Conservation (phyloP, 192 early-diverging fungal species). For the Coemansia furcata region DNA sequence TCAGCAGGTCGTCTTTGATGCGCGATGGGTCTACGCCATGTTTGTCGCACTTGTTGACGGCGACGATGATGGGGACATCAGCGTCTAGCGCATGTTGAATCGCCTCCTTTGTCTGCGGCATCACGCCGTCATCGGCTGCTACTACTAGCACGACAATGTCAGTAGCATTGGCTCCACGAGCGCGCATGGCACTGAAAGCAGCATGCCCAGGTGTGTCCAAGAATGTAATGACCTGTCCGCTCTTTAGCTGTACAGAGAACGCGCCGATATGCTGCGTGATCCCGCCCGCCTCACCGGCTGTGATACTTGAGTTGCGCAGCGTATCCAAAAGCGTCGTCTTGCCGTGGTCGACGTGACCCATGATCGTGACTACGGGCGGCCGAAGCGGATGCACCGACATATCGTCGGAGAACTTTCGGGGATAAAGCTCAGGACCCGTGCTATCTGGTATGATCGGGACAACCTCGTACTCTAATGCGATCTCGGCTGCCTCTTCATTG, state of each 20-base stretch:
- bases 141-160: constrained; percentile 98
- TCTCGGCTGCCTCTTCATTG: constrained; percentile 80
- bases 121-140: constrained; percentile 95
- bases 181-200: constrained; percentile 91
- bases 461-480: constrained; percentile 85
- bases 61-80: constrained; percentile 88
- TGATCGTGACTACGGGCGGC: constrained; percentile 94
- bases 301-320: constrained; percentile 86
- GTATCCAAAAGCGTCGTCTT: constrained; percentile 95
- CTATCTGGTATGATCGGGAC: constrained; percentile 73
- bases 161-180: constrained; percentile 88
- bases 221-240: constrained; percentile 73
- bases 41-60: constrained; percentile 98
- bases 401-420: constrained; percentile 65
- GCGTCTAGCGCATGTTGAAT: constrained; percentile 87
- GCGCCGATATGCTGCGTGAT: constrained; percentile 99
- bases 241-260: constrained; percentile 64
- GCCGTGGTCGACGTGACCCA: constrained; percentile 98
- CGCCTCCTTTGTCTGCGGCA: constrained; percentile 97
- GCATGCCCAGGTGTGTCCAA: constrained; percentile 97
- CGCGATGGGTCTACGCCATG: constrained; percentile 65
- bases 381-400: constrained; percentile 70
- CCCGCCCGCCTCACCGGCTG: constrained; percentile 90
- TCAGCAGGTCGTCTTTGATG: constrained; percentile 66
- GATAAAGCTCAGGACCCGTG: constrained; percentile 34